A percentile compares a stretch with the other conserved stretches of the same genome.
Conservation (phyloP, 1,284 basidiomycete genomes). For the Ceraceosorus guamensis region DNA sequence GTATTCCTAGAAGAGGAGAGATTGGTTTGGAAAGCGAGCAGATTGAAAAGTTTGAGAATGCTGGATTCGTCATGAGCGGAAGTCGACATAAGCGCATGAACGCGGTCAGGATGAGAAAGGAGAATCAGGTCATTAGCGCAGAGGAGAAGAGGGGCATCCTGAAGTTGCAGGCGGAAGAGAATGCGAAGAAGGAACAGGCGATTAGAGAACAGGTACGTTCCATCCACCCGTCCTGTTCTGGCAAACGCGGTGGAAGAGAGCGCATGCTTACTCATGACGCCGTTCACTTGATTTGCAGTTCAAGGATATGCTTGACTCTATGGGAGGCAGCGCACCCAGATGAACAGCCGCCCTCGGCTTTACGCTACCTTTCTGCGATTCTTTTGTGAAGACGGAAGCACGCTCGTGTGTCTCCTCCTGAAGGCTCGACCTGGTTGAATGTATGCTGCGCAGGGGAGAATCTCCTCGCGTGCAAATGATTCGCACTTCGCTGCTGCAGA, state of each 20-base stretch:
- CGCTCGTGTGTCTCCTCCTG: too few relatives aligned
- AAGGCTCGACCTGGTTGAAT: too few relatives aligned
- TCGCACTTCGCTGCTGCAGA: too few relatives aligned
- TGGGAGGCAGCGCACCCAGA: conserved; percentile 1
- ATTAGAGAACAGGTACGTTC: conserved; percentile 50
- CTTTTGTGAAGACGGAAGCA: too few relatives aligned
- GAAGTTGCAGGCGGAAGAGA: conserved; percentile 86
- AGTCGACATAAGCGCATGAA: conserved; percentile 76
- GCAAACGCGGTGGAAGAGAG: too few relatives aligned
- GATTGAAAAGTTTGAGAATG: conserved; percentile 76
- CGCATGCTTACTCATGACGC: too few relatives aligned
- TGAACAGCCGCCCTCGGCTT: too few relatives aligned
- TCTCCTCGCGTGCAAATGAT: too few relatives aligned
- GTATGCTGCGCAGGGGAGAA: too few relatives aligned
- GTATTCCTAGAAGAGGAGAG: conserved; percentile 96
- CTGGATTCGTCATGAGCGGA: conserved; percentile 98
- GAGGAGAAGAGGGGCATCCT: conserved; percentile 93
- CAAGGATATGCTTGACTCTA: conserved; percentile 33
- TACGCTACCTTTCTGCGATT: too few relatives aligned
- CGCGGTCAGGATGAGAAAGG: conserved; percentile 92
- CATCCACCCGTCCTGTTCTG: too few relatives aligned
- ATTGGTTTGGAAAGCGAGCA: conserved; percentile 81
- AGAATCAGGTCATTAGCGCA: conserved; percentile 90
- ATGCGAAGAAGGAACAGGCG: conserved; percentile 70
- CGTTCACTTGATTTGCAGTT: too few relatives aligned